A percentile compares a stretch with the other conserved stretches of the same genome.
Conservation (phyloP, 805 yeast species). For the Yamadazyma olivae region DNA sequence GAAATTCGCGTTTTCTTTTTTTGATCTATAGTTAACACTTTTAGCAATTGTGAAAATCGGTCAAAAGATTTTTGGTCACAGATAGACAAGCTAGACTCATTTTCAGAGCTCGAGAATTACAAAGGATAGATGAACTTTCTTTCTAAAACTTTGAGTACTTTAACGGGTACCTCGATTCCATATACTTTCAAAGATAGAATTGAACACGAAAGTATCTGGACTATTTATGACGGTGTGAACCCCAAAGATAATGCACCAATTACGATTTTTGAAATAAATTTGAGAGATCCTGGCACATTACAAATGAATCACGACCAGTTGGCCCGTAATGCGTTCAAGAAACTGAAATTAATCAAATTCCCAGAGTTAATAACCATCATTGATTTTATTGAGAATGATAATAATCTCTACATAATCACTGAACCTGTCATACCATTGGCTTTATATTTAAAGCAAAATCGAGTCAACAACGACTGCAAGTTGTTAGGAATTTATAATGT, state of each 20-base stretch:
- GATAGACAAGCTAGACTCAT: too few relatives aligned
- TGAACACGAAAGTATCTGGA: conserved; percentile 49
- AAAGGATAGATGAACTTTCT: conserved; percentile 73
- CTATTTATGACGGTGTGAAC: conserved; percentile 55
- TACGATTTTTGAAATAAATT: conserved; percentile 64
- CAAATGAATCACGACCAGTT: conserved; percentile 22
- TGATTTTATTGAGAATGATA: conserved; percentile 65
- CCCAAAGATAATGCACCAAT: conserved; percentile 51
- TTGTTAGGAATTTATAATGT: conserved; percentile 57
- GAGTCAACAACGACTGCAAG: conserved; percentile 17
- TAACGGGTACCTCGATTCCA: conserved; percentile 59
- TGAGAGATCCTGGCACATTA: conserved; percentile 32
- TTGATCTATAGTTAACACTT: too few relatives aligned
- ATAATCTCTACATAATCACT: conserved; percentile 55
- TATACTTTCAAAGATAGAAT: conserved; percentile 49
- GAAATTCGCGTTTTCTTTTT: too few relatives aligned
- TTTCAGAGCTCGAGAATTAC: too few relatives aligned
- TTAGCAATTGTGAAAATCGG: too few relatives aligned
- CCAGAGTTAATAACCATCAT: conserved; percentile 67
- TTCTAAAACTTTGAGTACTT: conserved; percentile 56
- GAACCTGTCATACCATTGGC: conserved; percentile 61
- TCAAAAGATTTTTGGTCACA: too few relatives aligned
- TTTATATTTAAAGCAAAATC: conserved; percentile 28
- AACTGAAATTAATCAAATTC: conserved; percentile 55
- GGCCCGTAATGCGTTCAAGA: conserved; percentile 36